Percentiles rank a stretch among this genome's conserved stretches.
Evolutionary conservation across 345 rosid genomes (phyloP).

Genomic region (Kernera saxatilis): DNA sequence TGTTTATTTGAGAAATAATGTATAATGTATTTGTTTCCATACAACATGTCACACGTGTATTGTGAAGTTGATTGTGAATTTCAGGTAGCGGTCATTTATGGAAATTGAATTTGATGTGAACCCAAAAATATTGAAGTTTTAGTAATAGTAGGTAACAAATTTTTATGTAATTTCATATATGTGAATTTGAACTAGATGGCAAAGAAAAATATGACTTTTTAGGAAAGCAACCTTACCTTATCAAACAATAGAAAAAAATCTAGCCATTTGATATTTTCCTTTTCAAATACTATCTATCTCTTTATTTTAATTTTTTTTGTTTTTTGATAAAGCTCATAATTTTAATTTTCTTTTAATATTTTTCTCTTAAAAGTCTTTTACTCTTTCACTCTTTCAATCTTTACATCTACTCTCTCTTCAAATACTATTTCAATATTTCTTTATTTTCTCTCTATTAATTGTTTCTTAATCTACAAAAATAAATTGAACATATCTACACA

Average conservation of each 20-base stretch:
- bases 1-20: not conserved
- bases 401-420: not conserved
- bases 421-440: not conserved
- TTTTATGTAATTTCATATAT: not conserved
- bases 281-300: not conserved
- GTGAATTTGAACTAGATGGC: not conserved
- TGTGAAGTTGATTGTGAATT: not conserved
- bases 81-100: slow-evolving; percentile 10
- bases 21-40: not conserved
- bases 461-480: not conserved
- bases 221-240: not conserved
- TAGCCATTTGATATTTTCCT: not conserved
- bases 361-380: not conserved
- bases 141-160: not conserved
- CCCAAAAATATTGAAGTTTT: not conserved
- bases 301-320: no score
- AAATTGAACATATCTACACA: not conserved
- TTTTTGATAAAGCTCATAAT: no score
- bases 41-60: not conserved
- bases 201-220: not conserved
- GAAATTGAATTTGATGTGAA: slow-evolving; percentile 11
- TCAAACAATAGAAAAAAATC: not conserved
- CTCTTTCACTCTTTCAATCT: not conserved
- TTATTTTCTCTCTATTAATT: not conserved
- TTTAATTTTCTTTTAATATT: not conserved